Conservation (phyloP, 1,284 basidiomycete species). For the Athelia psychrophila region DNA sequence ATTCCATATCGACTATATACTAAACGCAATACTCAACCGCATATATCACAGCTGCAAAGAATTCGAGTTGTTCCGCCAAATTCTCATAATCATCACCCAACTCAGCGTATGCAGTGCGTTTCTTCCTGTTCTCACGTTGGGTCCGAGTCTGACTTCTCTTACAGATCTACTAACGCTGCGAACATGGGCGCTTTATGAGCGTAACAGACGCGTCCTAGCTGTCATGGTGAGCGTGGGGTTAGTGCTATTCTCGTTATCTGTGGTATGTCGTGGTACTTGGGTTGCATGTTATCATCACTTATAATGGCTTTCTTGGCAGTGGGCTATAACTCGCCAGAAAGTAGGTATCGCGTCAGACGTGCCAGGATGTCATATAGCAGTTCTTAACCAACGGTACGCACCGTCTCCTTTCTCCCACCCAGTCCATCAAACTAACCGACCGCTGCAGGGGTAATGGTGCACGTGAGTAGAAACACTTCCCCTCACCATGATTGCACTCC, state of each 20-base stretch:
- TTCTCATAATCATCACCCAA: not conserved
- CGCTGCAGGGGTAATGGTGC: not conserved
- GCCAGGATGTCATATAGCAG: not conserved
- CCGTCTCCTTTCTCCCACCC: not conserved
- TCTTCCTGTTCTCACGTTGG: not conserved
- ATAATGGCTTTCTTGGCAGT: not conserved
- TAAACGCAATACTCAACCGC: not conserved
- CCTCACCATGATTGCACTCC: too few relatives aligned
- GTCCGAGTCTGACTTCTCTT: not conserved
- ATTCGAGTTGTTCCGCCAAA: not conserved
- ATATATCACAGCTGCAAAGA: not conserved
- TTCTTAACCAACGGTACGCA: too few relatives aligned
- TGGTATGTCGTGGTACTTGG: not conserved
- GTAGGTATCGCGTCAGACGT: not conserved
- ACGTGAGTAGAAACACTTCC: too few relatives aligned
- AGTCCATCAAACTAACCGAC: not conserved
- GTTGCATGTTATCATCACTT: not conserved
- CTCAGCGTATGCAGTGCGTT: not conserved
- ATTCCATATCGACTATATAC: not conserved
- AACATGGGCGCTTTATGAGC: not conserved
- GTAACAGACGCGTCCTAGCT: not conserved
- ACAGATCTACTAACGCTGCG: not conserved
- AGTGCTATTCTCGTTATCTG: not conserved
- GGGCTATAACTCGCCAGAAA: not conserved
- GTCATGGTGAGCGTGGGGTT: not conserved